Evolutionary conservation across 1,284 basidiomycete genomes (phyloP).

Genomic region (Agroathelia rolfsii): DNA sequence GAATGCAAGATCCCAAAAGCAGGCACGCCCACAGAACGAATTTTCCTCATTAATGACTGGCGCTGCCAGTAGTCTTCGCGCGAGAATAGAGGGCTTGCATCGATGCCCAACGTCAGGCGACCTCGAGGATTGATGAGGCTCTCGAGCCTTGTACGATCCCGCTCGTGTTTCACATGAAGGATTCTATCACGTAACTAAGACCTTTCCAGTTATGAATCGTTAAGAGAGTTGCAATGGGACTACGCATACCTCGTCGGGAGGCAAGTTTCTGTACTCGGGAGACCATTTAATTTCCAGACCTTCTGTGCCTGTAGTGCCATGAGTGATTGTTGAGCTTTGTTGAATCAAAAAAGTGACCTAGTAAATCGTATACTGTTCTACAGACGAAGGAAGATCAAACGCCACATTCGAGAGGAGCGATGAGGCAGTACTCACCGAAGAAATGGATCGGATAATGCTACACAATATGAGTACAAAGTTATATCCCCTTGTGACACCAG

Average conservation of each 20-base stretch:
- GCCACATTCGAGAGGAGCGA: constrained; percentile 8
- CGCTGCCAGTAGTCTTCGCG: constrained; percentile 17
- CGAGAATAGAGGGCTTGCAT: constrained; percentile 38
- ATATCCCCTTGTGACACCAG: constrained; percentile 8
- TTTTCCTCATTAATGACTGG: constrained; percentile 21
- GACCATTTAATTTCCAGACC: constrained; percentile 38
- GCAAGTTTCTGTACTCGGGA: constrained; percentile 30
- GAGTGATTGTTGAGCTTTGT: constrained; percentile 1
- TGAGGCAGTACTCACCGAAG: constrained; percentile 36
- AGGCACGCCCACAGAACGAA: constrained; percentile 23
- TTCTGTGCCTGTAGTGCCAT: constrained; percentile 32
- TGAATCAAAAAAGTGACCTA: constrained; percentile 35
- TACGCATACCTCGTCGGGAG: constrained; percentile 41
- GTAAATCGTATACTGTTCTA: constrained; percentile 61
- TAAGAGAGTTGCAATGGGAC: constrained; percentile 1
- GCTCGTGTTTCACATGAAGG: constrained; percentile 29
- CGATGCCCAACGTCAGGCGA: constrained; percentile 32
- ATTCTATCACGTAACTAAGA: constrained; percentile 36
- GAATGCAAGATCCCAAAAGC: constrained; percentile 27
- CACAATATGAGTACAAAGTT: constrained; percentile 10
- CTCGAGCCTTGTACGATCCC: constrained; percentile 34
- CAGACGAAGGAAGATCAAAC: constrained; percentile 11
- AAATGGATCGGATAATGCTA: constrained; percentile 70
- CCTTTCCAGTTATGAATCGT: constrained; percentile 7
- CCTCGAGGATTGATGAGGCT: constrained; percentile 39